A percentile compares a stretch with the other conserved stretches of the same genome.
Conservation (phyloP, 2,329 filamentous ascomycete genomes). For the Bipolaris gigantea region DNA sequence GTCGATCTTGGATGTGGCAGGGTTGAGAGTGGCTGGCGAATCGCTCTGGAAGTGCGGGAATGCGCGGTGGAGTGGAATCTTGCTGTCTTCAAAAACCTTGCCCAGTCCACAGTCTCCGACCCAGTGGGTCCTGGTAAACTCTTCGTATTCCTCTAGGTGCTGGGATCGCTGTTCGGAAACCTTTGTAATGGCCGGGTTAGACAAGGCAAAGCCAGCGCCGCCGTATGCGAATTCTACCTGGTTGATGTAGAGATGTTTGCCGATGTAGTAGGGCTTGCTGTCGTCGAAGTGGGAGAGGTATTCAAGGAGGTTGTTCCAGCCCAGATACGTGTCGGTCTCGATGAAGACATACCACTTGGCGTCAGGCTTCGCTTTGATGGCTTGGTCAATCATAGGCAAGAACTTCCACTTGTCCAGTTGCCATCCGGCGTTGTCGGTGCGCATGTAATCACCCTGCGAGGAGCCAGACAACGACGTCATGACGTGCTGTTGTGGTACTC, state of each 20-base stretch:
- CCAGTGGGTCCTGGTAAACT: slow-evolving; percentile 42
- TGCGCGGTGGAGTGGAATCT: slow-evolving; percentile 41
- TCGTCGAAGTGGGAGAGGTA: slow-evolving; percentile 46
- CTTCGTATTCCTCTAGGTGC: slow-evolving; percentile 41
- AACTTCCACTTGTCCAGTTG: slow-evolving; percentile 63
- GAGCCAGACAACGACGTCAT: slow-evolving; percentile 39
- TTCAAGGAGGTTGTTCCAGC: slow-evolving; percentile 45
- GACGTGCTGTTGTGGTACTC: slow-evolving; percentile 39
- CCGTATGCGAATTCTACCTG: slow-evolving; percentile 51
- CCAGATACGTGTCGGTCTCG: slow-evolving; percentile 43
- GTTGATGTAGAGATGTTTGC: slow-evolving; percentile 49
- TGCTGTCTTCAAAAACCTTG: slow-evolving; percentile 43
- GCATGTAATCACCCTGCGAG: slow-evolving; percentile 40
- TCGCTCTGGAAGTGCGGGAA: slow-evolving; percentile 53
- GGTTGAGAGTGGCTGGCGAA: slow-evolving; percentile 48
- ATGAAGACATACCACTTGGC: slow-evolving; percentile 47
- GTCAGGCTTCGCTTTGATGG: slow-evolving; percentile 42
- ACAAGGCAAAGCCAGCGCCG: slow-evolving; percentile 50
- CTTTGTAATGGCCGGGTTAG: slow-evolving; percentile 46
- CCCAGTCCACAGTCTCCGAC: slow-evolving; percentile 46
- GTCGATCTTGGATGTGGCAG: slow-evolving; percentile 38
- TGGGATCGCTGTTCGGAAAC: slow-evolving; percentile 36
- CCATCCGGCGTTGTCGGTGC: slow-evolving; percentile 51
- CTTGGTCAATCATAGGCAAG: slow-evolving; percentile 57
- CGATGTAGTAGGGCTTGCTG: slow-evolving; percentile 48